Base-by-base conservation (phyloP, 2,329 filamentous ascomycete species). In the Penicillium sp. region DNA sequence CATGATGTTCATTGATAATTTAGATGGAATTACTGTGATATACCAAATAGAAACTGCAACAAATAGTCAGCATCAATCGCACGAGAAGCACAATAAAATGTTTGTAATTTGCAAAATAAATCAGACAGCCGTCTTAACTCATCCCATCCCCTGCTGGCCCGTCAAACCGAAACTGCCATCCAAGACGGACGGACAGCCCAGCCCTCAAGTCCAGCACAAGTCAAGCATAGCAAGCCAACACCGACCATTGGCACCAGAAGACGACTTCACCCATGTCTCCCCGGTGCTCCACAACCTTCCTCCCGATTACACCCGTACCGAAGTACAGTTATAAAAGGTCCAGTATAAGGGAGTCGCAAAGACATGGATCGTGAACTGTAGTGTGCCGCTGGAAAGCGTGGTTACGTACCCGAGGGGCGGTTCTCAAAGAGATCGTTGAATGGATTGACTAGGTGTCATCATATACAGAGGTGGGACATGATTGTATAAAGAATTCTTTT, bases 391-490 rank as follows among this genome's bases (percentile, higher is more conserved):
- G 58, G 47, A 39, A 52, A 58, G 57, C 64, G 42, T 52, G 47
- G 52, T 62, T 66, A 60, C 64, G 57, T 61, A 68, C 68, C 63
- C 69, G 68, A 74, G 67, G 68, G 73, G 73, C 66, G 73, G 72
- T 74, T 72, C 69, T 70, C 70, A 53, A 60, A 75, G 75, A 75
- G 75, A 75, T 84, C 81, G 74, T 84, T 82, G 82, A 84, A 84
- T 84, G 82, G 82, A 84, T 84, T 81, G 80, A 84, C 82, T 84
- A 73, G 79, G 77, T 82, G 80, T 83, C 82, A 82, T 84, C 82
- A 79, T 82, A 66, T 65, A 47, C 26, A 50, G 61, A 49, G 62
- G 49, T 7, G 31, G n/a, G 16, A 19, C 2, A 7, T 22, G 6
- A 11, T 4, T 35, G 29, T 21, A 35, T 26, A 24, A n/a, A 29